Conservation (phyloP, 2,329 filamentous ascomycete genomes). For the Berkeleyomyces basicola region DNA sequence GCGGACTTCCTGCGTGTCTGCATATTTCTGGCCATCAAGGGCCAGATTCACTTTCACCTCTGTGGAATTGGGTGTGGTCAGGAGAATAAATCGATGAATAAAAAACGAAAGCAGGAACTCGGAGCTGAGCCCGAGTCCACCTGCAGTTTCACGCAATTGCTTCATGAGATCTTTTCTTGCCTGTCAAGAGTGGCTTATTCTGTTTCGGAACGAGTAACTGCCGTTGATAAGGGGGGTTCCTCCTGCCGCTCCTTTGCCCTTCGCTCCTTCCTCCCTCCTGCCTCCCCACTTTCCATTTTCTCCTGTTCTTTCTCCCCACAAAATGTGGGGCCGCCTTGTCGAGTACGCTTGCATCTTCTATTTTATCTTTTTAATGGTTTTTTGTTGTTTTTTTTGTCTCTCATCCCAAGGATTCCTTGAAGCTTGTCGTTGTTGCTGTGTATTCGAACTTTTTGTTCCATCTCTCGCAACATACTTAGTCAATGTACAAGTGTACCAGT, state of each 20-base stretch:
- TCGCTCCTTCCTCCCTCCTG: not conserved
- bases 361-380: not conserved
- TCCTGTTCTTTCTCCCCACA: not conserved
- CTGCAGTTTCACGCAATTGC: too few species aligned
- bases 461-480: too few species aligned
- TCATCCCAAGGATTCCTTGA: not conserved
- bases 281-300: not conserved
- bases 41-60: too few species aligned
- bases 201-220: not conserved
- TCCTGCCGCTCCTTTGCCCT: not conserved
- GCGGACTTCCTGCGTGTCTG: too few species aligned
- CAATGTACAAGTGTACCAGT: too few species aligned
- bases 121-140: too few species aligned
- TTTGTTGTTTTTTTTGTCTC: not conserved
- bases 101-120: too few species aligned
- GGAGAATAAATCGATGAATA: too few species aligned
- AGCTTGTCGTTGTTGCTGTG: not conserved
- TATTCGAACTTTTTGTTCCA: not conserved
- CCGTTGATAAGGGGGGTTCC: not conserved
- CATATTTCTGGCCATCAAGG: too few species aligned
- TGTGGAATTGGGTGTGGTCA: too few species aligned
- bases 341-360: not conserved
- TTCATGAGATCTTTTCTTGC: not conserved
- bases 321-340: not conserved
- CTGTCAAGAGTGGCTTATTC: not conserved